Base-by-base conservation (phyloP, 2,329 filamentous ascomycete species). In the Pestalotiopsis sp. region DNA sequence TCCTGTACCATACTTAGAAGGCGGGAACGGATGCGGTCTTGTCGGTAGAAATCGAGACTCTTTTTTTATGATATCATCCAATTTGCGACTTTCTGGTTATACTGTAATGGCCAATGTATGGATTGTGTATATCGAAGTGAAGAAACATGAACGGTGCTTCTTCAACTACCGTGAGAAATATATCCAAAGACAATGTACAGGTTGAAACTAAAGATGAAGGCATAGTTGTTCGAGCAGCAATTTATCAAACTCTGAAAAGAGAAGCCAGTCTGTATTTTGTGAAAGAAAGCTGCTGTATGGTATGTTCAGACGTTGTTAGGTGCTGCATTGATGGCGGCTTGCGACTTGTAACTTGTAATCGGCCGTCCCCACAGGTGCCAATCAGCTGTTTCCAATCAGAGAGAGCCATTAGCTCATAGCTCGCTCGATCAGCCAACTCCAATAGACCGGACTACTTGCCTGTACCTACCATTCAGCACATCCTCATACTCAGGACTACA, bases 1-100 rank as follows among this genome's bases (percentile, higher is more conserved):
- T 66, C 68, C 68, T 69, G 68, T 69, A 69, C 57, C 52, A 69
- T 69, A 69, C 63, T 25, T 67, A 69, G 65, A 69, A 61, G 65
- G 59, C 52, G 65, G 68, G 65, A 39, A 39, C 11, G 68, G 65
- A 69, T 49, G 36, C 63, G 65, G 65, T 61, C 61, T 67, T 67
- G 56, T 49, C 23, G 39, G 57, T 67, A 57, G 57, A 36, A 67
- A 63, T 67, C 38, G 49, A 67, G 65, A 61, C 49, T 49, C 31
- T 57, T 66, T 49, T 67, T 36, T 67, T 52, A 56, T 66, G 64
- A 66, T 52, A 52, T 52, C 27, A 52, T 58, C 27, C 31, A 66
- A 25, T 25, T 62, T 23, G 41, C 17, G 45, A 4, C 20, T 52
- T 52, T n/a, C 20, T 52, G n/a, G 6, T 20, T 49, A n/a, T 52